A percentile compares a stretch with the other conserved stretches of the same genome.
phyloP scores from a whole-genome alignment of 345 rosid genomes.

The Populus pruinosa region DNA sequence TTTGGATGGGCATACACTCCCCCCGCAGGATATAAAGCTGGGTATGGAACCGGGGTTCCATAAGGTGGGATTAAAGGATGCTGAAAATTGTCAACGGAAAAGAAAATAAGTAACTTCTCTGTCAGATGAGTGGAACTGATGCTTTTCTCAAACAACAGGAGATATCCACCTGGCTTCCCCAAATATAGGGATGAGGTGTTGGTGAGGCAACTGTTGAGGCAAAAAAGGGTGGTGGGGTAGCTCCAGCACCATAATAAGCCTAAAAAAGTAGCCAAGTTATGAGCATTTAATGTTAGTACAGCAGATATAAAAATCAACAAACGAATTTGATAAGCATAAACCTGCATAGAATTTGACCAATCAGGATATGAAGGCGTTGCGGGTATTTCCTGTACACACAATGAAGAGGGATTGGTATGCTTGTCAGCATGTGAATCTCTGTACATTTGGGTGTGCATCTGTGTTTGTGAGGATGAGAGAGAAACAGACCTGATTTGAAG shows the following conservation, averaged over 20 bases:
- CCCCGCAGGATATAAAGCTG: conserved; percentile 86
- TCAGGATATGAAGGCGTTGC: conserved; percentile 68
- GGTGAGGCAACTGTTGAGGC: conserved; percentile 86
- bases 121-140: neutral
- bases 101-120: conserved; percentile 7
- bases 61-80: conserved; percentile 86
- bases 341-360: conserved; percentile 94
- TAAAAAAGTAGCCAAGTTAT: conserved; percentile 30
- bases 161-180: conserved; percentile 82
- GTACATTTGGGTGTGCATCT: neutral
- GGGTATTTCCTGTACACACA: conserved; percentile 57
- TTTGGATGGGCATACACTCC: conserved; percentile 86
- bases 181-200: conserved; percentile 78
- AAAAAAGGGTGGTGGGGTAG: conserved; percentile 75
- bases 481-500: conserved; percentile 61
- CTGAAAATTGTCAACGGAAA: conserved; percentile 39
- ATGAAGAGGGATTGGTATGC: conserved; percentile 6
- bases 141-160: neutral
- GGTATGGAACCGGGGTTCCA: conserved; percentile 92
- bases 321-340: conserved; percentile 28
- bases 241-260: conserved; percentile 95
- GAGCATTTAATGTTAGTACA: conserved; percentile 14
- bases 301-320: neutral
- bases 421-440: neutral
- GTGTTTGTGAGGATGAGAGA: neutral